A percentile compares a stretch with the other conserved stretches of the same genome.
phyloP scores from a whole-genome alignment of 495 filamentous ascomycete genomes.

The Podospora didyma region DNA sequence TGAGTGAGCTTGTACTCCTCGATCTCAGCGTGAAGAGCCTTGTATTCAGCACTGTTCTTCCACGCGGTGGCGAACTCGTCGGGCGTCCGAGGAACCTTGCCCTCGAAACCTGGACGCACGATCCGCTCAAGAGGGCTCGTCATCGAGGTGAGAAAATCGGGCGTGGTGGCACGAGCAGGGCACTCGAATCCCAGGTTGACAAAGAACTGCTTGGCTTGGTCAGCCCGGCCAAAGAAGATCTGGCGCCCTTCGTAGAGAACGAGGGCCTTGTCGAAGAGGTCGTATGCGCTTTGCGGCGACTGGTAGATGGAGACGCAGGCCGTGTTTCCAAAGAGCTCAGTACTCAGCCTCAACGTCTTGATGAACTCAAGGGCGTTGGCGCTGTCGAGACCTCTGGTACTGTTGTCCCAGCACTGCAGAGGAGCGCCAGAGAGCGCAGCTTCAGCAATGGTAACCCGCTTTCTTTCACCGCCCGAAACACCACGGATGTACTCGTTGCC shows the following conservation, averaged over 20 bases:
- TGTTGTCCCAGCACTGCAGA: conserved; percentile 83
- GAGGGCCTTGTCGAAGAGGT: conserved; percentile 73
- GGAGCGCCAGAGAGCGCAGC: conserved; percentile 59
- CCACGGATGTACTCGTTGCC: conserved; percentile 79
- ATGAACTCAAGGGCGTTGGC: conserved; percentile 80
- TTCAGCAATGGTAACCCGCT: conserved; percentile 80
- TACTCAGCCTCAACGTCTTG: conserved; percentile 61
- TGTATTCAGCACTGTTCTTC: conserved; percentile 68
- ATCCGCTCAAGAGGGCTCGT: conserved; percentile 67
- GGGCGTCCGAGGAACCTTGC: conserved; percentile 62
- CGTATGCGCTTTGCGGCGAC: conserved; percentile 71
- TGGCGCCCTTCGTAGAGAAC: conserved; percentile 80
- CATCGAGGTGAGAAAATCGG: conserved; percentile 78
- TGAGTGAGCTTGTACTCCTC: conserved; percentile 61
- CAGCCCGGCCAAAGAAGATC: conserved; percentile 70
- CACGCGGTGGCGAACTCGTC: conserved; percentile 74
- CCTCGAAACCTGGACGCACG: conserved; percentile 60
- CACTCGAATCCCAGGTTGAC: conserved; percentile 71
- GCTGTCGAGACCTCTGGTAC: conserved; percentile 74
- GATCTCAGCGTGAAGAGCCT: conserved; percentile 63
- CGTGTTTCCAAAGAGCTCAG: conserved; percentile 60
- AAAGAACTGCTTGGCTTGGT: conserved; percentile 65
- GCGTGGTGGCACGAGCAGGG: conserved; percentile 66
- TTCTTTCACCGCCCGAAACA: conserved; percentile 77
- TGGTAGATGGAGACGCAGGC: conserved; percentile 83